phyloP scores from a whole-genome alignment of 768 basidiomycete genomes.

The Strobilomyces echinocephalus region DNA sequence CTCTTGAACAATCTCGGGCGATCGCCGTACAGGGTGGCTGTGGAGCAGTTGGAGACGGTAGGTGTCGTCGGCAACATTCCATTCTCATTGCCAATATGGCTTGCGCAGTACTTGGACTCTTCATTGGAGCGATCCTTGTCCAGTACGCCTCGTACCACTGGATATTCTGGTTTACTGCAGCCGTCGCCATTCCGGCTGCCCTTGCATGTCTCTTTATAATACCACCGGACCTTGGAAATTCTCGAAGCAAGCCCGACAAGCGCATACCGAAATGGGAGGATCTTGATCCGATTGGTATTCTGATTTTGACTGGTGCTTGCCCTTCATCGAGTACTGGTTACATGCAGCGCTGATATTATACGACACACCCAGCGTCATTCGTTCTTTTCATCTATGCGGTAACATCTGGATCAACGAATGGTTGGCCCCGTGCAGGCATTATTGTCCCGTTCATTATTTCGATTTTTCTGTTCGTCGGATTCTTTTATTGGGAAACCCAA shows the following conservation, averaged over 20 bases:
- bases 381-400: slow-evolving; percentile 40
- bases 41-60: slow-evolving; percentile 44
- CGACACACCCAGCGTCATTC: slow-evolving; percentile 30
- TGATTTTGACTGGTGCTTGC: slow-evolving; percentile 33
- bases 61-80: neutral
- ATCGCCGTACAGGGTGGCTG: slow-evolving; percentile 44
- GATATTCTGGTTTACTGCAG: slow-evolving; percentile 48
- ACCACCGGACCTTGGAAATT: slow-evolving; percentile 20
- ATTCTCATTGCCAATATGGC: neutral
- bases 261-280: slow-evolving; percentile 22
- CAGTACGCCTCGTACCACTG: slow-evolving; percentile 41
- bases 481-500: slow-evolving; percentile 49
- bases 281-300: slow-evolving; percentile 38
- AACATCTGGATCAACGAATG: slow-evolving; percentile 43
- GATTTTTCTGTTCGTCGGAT: slow-evolving; percentile 34
- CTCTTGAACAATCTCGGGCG: slow-evolving; percentile 42
- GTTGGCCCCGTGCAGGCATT: slow-evolving; percentile 46
- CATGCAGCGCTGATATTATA: neutral
- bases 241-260: neutral
- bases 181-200: slow-evolving; percentile 34
- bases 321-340: neutral
- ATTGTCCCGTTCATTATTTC: slow-evolving; percentile 45
- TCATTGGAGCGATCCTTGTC: slow-evolving; percentile 43
- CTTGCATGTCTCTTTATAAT: slow-evolving; percentile 32
- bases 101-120: slow-evolving; percentile 35